Evolutionary conservation across 2,329 filamentous ascomycete species (phyloP).

Genomic region (Onygenales sp.): DNA sequence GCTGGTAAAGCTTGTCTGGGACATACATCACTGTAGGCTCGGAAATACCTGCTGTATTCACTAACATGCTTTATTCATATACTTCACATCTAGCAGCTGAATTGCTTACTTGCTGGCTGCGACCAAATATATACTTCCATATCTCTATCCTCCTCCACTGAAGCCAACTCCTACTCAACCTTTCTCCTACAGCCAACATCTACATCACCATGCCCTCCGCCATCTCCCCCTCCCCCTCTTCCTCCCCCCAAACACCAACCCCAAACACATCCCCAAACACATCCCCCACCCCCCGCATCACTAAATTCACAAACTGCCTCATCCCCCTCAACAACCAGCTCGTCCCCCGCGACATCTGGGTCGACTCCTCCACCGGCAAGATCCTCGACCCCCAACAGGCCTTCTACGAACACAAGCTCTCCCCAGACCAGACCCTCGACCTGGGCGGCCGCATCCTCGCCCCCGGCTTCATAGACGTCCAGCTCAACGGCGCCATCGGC

Average conservation of each 20-base stretch:
- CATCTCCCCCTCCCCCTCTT: conserved; percentile 17
- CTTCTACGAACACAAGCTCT: conserved; percentile 39
- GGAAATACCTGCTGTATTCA: too few species aligned
- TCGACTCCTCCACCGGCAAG: conserved; percentile 71
- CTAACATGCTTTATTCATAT: too few species aligned
- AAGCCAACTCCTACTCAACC: too few species aligned
- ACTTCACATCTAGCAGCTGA: too few species aligned
- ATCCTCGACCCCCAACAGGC: conserved; percentile 62
- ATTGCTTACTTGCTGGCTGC: too few species aligned
- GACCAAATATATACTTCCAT: too few species aligned
- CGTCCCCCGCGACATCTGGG: conserved; percentile 75
- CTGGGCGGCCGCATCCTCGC: conserved; percentile 74
- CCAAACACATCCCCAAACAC: conserved; percentile 23
- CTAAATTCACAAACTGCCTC: conserved; percentile 83
- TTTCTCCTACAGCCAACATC: too few species aligned
- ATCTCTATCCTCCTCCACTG: too few species aligned
- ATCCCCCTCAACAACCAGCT: conserved; percentile 60
- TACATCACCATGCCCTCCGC: conserved; percentile 3
- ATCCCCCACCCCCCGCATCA: conserved; percentile 46
- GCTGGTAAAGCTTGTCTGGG: too few species aligned
- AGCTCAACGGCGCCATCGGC: conserved; percentile 85
- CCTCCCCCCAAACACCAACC: conserved; percentile 16
- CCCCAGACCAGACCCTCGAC: conserved; percentile 65
- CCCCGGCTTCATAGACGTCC: conserved; percentile 81
- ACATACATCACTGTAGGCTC: too few species aligned